Base-by-base conservation (phyloP, 805 yeast species). In the Grigorovia humatica region DNA sequence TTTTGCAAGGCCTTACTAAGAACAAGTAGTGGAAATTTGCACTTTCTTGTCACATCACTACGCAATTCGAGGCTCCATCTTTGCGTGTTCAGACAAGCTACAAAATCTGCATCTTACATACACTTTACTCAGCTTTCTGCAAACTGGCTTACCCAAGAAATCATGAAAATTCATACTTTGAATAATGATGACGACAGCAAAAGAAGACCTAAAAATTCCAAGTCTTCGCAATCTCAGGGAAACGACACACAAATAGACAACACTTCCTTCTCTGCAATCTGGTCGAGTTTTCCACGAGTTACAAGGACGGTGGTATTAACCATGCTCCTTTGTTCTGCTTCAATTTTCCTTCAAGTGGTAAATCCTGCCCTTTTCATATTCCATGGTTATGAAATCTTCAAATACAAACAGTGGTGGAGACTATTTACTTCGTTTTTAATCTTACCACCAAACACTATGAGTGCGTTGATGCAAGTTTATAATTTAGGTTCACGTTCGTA, bases 291-390 rank as follows among this genome's bases (percentile, higher is more conserved):
- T 7, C 87, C 87, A 1, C 83, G 85, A 3, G 79, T 81, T 27
- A 81, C 87, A 3, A 69, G 86, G 54, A 73, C 76, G 46, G 67
- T 82, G 50, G 75, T 80, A 2, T 66, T 79, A 29, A 60, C 76
- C 2, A 68, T 82, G 1, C 68, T 78, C 23, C 65, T 73, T 12
- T 70, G 74, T 49, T 73, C 77, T 1, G 71, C 79, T 2, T 52
- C 72, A 19, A 64, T 64, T 40, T 63, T 73, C 3, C 58, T 74
- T 23, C 67, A 67, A 2, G 50, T 70, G 61, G 43, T 64, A 59
- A 48, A 66, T 55, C 27, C 64, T 5, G 57, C 54, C 1, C 44
- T 55, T n/a, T 43, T 60, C 3, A n/a, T 53, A 6, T 63, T 53
- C 48, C 59, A 58, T 11, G 59, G 61, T 54, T 44, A 52, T 19